These are phyloP conservation scores for Epicoccum nigrum DNA, from an alignment of 2,329 filamentous ascomycete genomes.

Conservation along the genomic window DNA sequence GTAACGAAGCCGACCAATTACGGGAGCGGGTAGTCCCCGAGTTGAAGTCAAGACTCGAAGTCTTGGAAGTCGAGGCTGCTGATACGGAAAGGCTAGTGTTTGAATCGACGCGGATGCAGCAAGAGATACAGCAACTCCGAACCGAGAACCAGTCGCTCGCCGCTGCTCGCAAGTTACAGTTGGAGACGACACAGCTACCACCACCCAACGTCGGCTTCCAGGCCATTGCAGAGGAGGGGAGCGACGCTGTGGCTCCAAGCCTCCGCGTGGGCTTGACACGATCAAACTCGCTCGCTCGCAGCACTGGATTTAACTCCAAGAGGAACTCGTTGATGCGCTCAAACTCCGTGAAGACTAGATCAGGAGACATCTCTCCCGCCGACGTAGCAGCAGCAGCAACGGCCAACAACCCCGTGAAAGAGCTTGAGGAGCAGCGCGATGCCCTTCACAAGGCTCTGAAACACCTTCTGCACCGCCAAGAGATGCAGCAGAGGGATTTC, in stretches of 20 bases:
- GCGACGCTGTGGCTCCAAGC: constrained; percentile 38
- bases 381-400: constrained; percentile 28
- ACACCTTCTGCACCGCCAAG: constrained; percentile 82
- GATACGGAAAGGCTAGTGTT: constrained; percentile 77
- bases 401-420: constrained; percentile 66
- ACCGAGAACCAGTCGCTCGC: constrained; percentile 67
- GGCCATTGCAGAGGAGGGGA: constrained; percentile 66
- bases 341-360: constrained; percentile 50
- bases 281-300: constrained; percentile 71
- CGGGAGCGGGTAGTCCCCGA: constrained; percentile 86
- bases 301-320: constrained; percentile 49
- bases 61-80: constrained; percentile 74
- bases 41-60: constrained; percentile 75
- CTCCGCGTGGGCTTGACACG: constrained; percentile 61
- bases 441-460: constrained; percentile 87
- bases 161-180: constrained; percentile 57
- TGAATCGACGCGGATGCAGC: constrained; percentile 83
- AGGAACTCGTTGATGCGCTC: constrained; percentile 59
- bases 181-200: constrained; percentile 47
- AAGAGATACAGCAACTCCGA: constrained; percentile 70
- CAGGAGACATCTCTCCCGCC: constrained; percentile 64
- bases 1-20: constrained; percentile 89
- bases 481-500: constrained; percentile 82
- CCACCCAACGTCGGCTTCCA: constrained; percentile 59
- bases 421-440: constrained; percentile 91